These are phyloP conservation scores for Vickermania spadyakhi DNA, from an alignment of 208 protist species.

Conservation along the genomic window DNA sequence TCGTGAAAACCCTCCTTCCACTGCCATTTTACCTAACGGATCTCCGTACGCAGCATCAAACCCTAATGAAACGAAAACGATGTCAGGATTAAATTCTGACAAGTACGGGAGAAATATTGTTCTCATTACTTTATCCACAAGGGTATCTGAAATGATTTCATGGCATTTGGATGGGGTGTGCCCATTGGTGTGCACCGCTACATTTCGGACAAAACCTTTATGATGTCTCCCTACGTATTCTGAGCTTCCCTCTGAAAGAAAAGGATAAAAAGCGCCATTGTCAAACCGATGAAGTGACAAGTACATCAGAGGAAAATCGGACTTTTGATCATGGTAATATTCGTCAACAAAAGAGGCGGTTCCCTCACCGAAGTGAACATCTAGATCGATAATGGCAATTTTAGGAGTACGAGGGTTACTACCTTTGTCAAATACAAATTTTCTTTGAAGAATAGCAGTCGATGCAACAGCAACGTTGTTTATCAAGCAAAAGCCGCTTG, in stretches of 20 bases:
- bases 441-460: slow-evolving; percentile 23
- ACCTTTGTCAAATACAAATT: neutral
- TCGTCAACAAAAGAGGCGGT: slow-evolving; percentile 85
- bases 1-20: slow-evolving; percentile 65
- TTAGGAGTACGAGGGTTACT: slow-evolving; percentile 7
- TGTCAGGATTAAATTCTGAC: slow-evolving; percentile 45
- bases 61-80: slow-evolving; percentile 85
- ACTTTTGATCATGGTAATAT: slow-evolving; percentile 3
- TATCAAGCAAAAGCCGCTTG: slow-evolving; percentile 82
- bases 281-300: slow-evolving; percentile 82
- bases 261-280: slow-evolving; percentile 56
- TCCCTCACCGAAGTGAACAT: slow-evolving; percentile 92
- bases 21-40: slow-evolving; percentile 73
- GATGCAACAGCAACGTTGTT: slow-evolving; percentile 86
- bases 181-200: slow-evolving; percentile 58
- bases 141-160: slow-evolving; percentile 64
- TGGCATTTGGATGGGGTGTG: slow-evolving; percentile 32
- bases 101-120: slow-evolving; percentile 70
- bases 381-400: slow-evolving; percentile 84
- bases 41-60: slow-evolving; percentile 90
- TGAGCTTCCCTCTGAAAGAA: slow-evolving; percentile 21
- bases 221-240: slow-evolving; percentile 26
- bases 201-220: slow-evolving; percentile 60
- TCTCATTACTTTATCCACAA: slow-evolving; percentile 40
- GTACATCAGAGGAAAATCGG: slow-evolving; percentile 46